These are phyloP conservation scores for grape (Vitis vinifera) DNA, from an alignment of 164 flowering plant species.

Conservation along the genomic window ASM3070453v1 NC_081806.1:2716501-2717000, in stretches of 20 bases:
- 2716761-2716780: neutral
- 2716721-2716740: no score
- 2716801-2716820: slow-evolving; percentile 49
- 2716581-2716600: slow-evolving; percentile 87
- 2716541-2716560: slow-evolving; percentile 94
- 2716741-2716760: no score
- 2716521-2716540: slow-evolving; percentile 90
- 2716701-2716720: no score
- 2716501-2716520: slow-evolving; percentile 58
- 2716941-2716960: neutral
- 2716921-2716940: no score
- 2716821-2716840: slow-evolving; percentile 44
- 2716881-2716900: neutral
- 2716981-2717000: neutral
- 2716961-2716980: neutral
- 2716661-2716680: no score
- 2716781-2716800: slow-evolving; percentile 50
- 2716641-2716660: no score
- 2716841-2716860: slow-evolving; percentile 53
- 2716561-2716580: slow-evolving; percentile 94
- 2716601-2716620: neutral
- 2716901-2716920: no score
- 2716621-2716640: no score
- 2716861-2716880: slow-evolving; percentile 4
- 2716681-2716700: no score